phyloP scores from a whole-genome alignment of 2,329 filamentous ascomycete genomes.

The Penicillium sp. region DNA sequence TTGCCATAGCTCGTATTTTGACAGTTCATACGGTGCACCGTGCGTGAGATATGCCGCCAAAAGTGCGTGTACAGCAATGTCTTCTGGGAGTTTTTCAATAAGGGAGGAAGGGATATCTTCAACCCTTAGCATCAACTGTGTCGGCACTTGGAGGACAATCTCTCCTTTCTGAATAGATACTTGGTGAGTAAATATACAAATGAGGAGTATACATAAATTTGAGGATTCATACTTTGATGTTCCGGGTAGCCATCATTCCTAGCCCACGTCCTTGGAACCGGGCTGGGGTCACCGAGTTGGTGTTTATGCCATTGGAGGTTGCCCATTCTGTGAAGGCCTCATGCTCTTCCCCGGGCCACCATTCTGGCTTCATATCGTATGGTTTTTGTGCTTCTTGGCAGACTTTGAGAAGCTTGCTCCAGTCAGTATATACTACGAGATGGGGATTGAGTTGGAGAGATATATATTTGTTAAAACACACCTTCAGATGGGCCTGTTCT shows the following conservation, averaged over 20 bases:
- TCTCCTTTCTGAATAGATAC: constrained; percentile 53
- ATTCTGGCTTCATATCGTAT: constrained; percentile 28
- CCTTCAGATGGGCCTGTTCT: background rate
- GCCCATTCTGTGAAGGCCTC: constrained; percentile 69
- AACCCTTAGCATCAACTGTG: constrained; percentile 63
- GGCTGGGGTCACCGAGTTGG: constrained; percentile 67
- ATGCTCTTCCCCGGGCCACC: constrained; percentile 39
- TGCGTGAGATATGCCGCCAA: constrained; percentile 68
- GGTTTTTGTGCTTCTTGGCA: background rate
- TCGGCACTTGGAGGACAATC: constrained; percentile 64
- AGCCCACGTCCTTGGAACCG: constrained; percentile 71
- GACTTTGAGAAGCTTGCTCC: background rate
- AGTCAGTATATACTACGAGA: constrained; percentile 2
- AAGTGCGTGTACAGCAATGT: constrained; percentile 66
- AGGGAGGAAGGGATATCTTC: constrained; percentile 59
- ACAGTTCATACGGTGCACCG: constrained; percentile 44
- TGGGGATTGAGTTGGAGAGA: background rate
- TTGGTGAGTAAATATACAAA: constrained; percentile 3
- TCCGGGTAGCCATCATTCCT: constrained; percentile 70
- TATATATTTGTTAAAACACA: constrained; percentile 1
- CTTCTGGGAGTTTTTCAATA: constrained; percentile 51
- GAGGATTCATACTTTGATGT: constrained; percentile 57
- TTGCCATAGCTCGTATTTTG: constrained; percentile 59
- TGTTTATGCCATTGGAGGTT: constrained; percentile 60
- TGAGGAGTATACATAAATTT: background rate